Conservation (phyloP, 441 rosid species). For the Daphne laureola region DNA sequence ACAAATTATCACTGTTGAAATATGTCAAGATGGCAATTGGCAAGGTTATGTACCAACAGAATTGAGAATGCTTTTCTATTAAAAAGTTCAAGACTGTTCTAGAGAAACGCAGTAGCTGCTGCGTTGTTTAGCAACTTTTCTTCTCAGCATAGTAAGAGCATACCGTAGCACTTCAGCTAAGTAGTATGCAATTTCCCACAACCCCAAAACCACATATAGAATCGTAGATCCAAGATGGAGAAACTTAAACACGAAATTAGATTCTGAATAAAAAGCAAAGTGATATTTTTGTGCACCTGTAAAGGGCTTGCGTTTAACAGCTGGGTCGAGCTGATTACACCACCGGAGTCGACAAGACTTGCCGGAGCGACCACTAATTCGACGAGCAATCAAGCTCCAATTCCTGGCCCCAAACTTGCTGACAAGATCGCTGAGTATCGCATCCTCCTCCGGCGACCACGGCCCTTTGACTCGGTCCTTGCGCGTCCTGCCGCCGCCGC, state of each 20-base stretch:
- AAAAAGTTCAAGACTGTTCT: no score
- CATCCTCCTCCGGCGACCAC: constrained; percentile 79
- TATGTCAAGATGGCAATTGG: no score
- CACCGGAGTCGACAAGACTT: constrained; percentile 89
- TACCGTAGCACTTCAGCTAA: no score
- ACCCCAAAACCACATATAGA: no score
- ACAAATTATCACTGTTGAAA: neutral
- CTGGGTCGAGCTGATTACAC: constrained; percentile 91
- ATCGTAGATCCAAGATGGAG: no score
- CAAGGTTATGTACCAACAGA: no score
- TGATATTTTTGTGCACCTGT: constrained; percentile 27
- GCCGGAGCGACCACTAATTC: constrained; percentile 73
- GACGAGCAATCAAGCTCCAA: constrained; percentile 75
- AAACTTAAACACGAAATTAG: no score
- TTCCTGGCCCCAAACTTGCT: constrained; percentile 64
- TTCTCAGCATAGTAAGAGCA: no score
- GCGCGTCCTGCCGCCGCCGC: constrained; percentile 23
- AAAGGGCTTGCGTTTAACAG: constrained; percentile 71
- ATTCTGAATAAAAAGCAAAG: neutral
- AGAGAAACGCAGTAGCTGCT: no score
- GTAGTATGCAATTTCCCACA: no score
- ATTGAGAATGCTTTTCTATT: no score
- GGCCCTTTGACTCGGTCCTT: constrained; percentile 59
- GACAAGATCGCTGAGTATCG: constrained; percentile 53
- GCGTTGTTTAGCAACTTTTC: no score